Base-by-base conservation (phyloP, 2,329 filamentous ascomycete species). In the Knufia petricola region DNA sequence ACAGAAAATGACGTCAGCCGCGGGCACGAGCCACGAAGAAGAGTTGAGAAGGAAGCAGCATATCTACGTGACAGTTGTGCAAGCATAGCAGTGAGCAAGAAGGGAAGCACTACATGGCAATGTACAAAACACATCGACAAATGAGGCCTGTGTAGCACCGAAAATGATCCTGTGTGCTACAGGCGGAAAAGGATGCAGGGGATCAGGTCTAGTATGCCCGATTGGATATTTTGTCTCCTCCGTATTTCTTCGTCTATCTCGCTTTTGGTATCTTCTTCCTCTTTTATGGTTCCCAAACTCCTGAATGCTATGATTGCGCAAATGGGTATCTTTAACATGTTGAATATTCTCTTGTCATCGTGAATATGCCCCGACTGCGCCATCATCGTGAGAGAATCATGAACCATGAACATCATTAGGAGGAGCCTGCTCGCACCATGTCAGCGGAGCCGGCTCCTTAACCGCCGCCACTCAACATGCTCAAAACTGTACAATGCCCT, bases 261-360 rank as follows among this genome's bases (percentile, higher is more conserved):
- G n/a, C 24, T 31, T n/a, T 31, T n/a, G 15, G 24, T 8, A 44
- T 44, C 28, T 19, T 30, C 10, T n/a, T 12, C 12, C 30, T 23
- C n/a, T 12, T 32, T 23, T 3, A 12, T 8, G 19, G 3, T 30
- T 20, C 10, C 10, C 12, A 17, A 46, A 46, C 42, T 46, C 42
- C 42, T 17, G 3, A 24, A 36, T 47, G 32, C 32, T 28, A 10
- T 47, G 17, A 30, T 37, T 38, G 44, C 44, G 44, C 32, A 38
- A 47, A 47, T 47, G 44, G 44, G 44, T 47, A 47, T 47, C 44
- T 38, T 28, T 17, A 47, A 47, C 44, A 47, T 47, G 44, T 47
- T 47, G 44, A 47, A 47, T 46, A 46, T 46, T 37, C 32, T 38
- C 43, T 46, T 46, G 32, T 37, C 43, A 46, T 46, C 43, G 43